Evolutionary conservation across 2,329 filamentous ascomycete genomes (phyloP).

Genomic region (Fusarium papillatum): DNA sequence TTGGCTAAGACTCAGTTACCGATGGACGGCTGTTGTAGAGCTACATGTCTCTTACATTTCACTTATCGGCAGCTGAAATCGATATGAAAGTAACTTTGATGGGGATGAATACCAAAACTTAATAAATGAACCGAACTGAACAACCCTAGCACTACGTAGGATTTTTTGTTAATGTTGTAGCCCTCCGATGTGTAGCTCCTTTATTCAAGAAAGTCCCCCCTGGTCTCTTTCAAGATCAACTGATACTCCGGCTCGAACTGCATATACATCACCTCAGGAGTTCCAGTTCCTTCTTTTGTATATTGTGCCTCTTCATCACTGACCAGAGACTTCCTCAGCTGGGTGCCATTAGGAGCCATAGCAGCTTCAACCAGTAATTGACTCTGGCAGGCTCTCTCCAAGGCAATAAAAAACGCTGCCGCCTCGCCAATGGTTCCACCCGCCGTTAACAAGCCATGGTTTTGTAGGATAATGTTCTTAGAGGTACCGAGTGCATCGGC

Average conservation of each 20-base stretch:
- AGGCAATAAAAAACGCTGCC: slow-evolving; percentile 74
- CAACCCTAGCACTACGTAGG: neutral
- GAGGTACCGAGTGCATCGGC: slow-evolving; percentile 71
- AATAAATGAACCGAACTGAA: neutral
- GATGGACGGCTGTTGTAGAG: neutral
- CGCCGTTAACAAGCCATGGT: slow-evolving; percentile 78
- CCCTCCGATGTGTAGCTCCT: neutral
- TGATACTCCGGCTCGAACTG: slow-evolving; percentile 43
- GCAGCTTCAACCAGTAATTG: slow-evolving; percentile 79
- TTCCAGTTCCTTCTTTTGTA: slow-evolving; percentile 41
- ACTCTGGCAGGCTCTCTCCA: slow-evolving; percentile 77
- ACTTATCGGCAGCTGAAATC: neutral
- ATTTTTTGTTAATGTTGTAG: neutral
- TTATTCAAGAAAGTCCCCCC: slow-evolving; percentile 34
- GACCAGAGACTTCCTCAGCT: slow-evolving; percentile 52
- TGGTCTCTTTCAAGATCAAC: slow-evolving; percentile 26
- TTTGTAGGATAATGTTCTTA: slow-evolving; percentile 74
- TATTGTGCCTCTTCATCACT: slow-evolving; percentile 57
- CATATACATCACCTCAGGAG: slow-evolving; percentile 42
- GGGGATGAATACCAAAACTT: neutral
- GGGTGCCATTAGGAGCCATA: slow-evolving; percentile 37
- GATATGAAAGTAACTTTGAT: neutral
- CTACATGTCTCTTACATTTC: neutral
- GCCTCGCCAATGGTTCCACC: slow-evolving; percentile 80
- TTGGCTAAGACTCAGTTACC: no score